These are phyloP conservation scores for Leishmania turanica DNA, from an alignment of 208 protist genomes.

Conservation along the genomic window DNA sequence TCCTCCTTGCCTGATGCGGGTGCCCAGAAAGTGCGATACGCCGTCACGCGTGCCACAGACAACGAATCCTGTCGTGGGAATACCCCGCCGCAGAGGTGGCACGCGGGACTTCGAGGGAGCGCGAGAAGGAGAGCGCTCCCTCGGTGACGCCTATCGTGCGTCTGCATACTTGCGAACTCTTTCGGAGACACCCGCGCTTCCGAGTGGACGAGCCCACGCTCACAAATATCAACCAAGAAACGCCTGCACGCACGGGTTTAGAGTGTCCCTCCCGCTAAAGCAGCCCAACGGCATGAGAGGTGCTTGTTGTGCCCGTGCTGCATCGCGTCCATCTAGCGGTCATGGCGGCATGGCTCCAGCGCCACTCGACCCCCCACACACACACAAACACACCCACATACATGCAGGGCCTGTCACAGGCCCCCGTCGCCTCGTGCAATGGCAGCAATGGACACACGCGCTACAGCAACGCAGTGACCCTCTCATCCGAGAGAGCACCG, in stretches of 20 bases:
- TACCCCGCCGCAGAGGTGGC: no score
- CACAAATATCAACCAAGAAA: no score
- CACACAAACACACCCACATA: background rate
- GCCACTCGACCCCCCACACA: background rate
- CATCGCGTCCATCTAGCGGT: no score
- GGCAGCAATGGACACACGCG: no score
- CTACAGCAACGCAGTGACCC: background rate
- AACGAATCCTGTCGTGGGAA: no score
- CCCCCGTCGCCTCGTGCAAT: no score
- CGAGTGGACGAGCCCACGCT: no score
- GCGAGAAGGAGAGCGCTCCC: no score
- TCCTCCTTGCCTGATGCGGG: background rate
- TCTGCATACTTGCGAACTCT: background rate
- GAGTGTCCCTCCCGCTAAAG: background rate
- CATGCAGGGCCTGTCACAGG: background rate
- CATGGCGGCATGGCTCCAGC: background rate
- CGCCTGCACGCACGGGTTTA: no score
- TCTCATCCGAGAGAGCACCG: background rate
- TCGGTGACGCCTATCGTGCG: background rate
- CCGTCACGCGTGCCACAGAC: no score
- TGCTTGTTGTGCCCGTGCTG: background rate
- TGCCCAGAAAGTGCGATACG: background rate
- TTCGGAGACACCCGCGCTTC: no score
- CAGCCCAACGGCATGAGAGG: background rate
- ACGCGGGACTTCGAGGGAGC: background rate